phyloP scores from a whole-genome alignment of 345 rosid species.

The Cardiospermum halicacabum region DNA sequence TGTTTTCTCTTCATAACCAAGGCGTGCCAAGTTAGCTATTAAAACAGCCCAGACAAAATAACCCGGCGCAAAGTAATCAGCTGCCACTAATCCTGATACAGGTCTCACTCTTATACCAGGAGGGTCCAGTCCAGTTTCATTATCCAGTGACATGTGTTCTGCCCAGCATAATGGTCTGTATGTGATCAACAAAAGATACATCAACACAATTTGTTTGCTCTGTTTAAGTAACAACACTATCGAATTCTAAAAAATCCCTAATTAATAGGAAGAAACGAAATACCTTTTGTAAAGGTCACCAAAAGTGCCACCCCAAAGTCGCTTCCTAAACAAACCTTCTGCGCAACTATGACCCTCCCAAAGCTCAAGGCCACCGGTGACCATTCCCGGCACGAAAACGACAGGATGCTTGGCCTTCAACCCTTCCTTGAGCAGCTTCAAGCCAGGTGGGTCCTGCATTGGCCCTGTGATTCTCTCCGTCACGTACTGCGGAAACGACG shows the following conservation, averaged over 20 bases:
- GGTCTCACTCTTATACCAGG: conserved; percentile 63
- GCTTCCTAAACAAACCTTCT: conserved; percentile 61
- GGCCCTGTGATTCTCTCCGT: conserved; percentile 68
- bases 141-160: conserved; percentile 70
- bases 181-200: conserved; percentile 1
- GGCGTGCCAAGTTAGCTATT: conserved; percentile 66
- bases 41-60: conserved; percentile 81
- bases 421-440: conserved; percentile 60
- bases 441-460: conserved; percentile 59
- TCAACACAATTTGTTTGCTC: not conserved
- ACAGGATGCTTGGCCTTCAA: conserved; percentile 54
- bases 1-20: conserved; percentile 72
- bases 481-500: conserved; percentile 65
- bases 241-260: not conserved
- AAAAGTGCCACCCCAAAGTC: conserved; percentile 75
- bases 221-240: not conserved
- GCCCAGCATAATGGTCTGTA: conserved; percentile 72
- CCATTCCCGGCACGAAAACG: conserved; percentile 71
- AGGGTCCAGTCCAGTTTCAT: conserved; percentile 64
- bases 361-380: conserved; percentile 66
- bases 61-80: conserved; percentile 73
- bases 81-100: conserved; percentile 74
- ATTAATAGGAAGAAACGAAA: not conserved
- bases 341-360: conserved; percentile 75
- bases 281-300: conserved; percentile 66